Evolutionary conservation across 1,284 basidiomycete species (phyloP).

Genomic region (Ustilago lituana): DNA sequence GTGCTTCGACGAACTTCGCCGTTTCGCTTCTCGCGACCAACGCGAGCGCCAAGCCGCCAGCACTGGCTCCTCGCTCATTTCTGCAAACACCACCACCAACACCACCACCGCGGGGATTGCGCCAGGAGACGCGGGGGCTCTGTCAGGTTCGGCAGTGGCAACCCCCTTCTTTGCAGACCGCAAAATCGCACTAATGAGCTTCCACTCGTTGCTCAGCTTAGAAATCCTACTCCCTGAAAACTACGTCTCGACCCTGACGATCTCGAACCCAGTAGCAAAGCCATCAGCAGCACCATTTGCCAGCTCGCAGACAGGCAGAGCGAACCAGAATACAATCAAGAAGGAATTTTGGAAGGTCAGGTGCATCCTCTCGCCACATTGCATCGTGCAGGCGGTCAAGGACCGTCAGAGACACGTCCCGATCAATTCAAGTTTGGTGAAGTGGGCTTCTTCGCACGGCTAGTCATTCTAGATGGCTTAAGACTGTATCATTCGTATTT

Average conservation of each 20-base stretch:
- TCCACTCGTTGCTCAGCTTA: constrained; percentile 28
- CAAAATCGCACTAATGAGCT: constrained; percentile 37
- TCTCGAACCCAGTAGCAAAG: constrained; percentile 32
- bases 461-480: no score
- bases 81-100: not conserved
- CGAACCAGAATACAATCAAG: constrained; percentile 33
- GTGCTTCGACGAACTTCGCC: constrained; percentile 54
- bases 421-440: constrained; percentile 29
- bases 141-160: constrained; percentile 10
- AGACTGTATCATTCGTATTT: no score
- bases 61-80: not conserved
- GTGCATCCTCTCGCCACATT: constrained; percentile 10
- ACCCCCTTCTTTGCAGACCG: constrained; percentile 36
- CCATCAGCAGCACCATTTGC: constrained; percentile 14
- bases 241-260: constrained; percentile 14
- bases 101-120: not conserved
- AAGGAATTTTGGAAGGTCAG: constrained; percentile 48
- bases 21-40: constrained; percentile 45
- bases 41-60: constrained; percentile 27
- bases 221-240: constrained; percentile 40
- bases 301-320: constrained; percentile 6
- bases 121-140: not conserved
- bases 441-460: constrained; percentile 41
- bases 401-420: constrained; percentile 17
- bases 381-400: constrained; percentile 28